A percentile compares a stretch with the other conserved stretches of the same genome.
Conservation (phyloP, 1,139 yeast genomes). For the Barnettozyma hawaiiensis region DNA sequence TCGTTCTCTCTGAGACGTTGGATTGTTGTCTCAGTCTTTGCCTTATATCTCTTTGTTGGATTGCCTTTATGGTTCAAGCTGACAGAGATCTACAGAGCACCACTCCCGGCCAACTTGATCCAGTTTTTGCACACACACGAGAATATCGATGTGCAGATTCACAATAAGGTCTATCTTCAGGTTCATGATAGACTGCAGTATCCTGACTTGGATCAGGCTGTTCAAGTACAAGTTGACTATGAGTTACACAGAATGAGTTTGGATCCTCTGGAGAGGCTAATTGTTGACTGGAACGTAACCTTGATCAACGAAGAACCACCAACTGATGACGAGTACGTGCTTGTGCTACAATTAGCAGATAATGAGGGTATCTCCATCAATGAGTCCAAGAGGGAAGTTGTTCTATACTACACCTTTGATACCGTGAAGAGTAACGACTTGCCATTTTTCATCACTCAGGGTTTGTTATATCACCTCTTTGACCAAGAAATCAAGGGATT, state of each 20-base stretch:
- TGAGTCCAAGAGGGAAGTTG: slow-evolving; percentile 34
- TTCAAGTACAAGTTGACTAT: slow-evolving; percentile 36
- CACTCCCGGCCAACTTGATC: slow-evolving; percentile 56
- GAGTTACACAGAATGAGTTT: slow-evolving; percentile 22
- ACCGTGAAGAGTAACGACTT: slow-evolving; percentile 51
- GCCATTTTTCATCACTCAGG: slow-evolving; percentile 56
- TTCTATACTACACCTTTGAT: slow-evolving; percentile 41
- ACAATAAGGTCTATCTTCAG: slow-evolving; percentile 52
- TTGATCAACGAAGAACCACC: slow-evolving; percentile 19
- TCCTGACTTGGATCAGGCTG: slow-evolving; percentile 42
- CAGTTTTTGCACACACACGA: slow-evolving; percentile 36
- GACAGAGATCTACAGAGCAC: slow-evolving; percentile 71
- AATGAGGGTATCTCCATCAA: slow-evolving; percentile 30
- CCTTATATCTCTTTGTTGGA: slow-evolving; percentile 51
- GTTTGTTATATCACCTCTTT: slow-evolving; percentile 50
- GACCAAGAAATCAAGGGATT: slow-evolving; percentile 39
- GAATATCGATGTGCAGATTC: slow-evolving; percentile 35
- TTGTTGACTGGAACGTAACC: slow-evolving; percentile 26
- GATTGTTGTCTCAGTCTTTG: slow-evolving; percentile 25
- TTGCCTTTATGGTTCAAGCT: slow-evolving; percentile 68
- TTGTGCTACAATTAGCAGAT: slow-evolving; percentile 28
- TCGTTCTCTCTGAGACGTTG: slow-evolving; percentile 21
- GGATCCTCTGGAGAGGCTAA: slow-evolving; percentile 25
- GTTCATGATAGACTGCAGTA: slow-evolving; percentile 30
- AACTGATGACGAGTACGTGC: slow-evolving; percentile 24